Evolutionary conservation across 805 yeast genomes (phyloP).

Genomic region (Candida lessepsii): DNA sequence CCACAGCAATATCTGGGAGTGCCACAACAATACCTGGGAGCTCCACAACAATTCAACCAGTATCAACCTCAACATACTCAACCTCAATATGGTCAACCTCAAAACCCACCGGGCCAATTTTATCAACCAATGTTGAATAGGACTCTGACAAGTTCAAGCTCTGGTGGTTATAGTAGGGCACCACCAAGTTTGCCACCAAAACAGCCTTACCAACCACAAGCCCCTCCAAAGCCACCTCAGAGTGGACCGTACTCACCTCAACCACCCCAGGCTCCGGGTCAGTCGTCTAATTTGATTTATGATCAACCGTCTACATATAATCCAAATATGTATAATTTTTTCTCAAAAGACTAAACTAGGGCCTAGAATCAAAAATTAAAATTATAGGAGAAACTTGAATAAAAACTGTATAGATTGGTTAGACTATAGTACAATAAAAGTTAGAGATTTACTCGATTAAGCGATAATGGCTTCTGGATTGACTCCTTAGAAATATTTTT

Average conservation of each 20-base stretch:
- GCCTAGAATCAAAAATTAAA: not conserved
- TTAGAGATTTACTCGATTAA: not conserved
- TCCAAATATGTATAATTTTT: constrained; percentile 46
- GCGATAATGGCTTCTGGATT: not conserved
- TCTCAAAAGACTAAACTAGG: constrained; percentile 22
- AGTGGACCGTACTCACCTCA: not conserved
- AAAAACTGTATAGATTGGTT: too few species aligned
- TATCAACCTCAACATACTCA: constrained; percentile 1
- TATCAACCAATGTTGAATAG: constrained; percentile 10
- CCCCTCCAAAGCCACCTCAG: constrained; percentile 7
- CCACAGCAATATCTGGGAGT: not conserved
- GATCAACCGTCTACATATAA: constrained; percentile 46
- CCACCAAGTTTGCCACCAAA: constrained; percentile 15
- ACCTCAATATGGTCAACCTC: constrained; percentile 5
- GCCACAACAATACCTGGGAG: not conserved
- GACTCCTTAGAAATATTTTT: too few species aligned
- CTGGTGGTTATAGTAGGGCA: constrained; percentile 7
- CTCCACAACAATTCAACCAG: constrained; percentile 1
- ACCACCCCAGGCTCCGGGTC: not conserved
- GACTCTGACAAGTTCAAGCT: constrained; percentile 6
- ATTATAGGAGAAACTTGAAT: too few species aligned
- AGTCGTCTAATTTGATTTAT: constrained; percentile 22
- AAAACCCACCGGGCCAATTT: constrained; percentile 2
- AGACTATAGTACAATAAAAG: too few species aligned
- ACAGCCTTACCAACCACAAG: constrained; percentile 4